Evolutionary conservation across 176 grass and related monocot genomes (phyloP).

Genomic region (Bothriochloa decipiens): DNA sequence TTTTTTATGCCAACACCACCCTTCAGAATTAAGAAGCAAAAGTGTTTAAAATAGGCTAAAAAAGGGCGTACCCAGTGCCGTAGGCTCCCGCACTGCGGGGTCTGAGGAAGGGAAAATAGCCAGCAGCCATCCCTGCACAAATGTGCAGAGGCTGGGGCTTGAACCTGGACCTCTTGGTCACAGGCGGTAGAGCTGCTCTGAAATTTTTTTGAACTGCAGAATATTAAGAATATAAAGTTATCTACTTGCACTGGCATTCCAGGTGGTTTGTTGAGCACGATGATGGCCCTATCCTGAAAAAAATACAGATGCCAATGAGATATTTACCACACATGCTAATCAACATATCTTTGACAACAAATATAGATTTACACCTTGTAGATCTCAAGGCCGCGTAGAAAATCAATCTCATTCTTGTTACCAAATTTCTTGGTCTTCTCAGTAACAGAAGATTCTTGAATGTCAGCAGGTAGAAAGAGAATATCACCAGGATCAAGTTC

Average conservation of each 20-base stretch:
- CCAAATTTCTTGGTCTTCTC: constrained; percentile 56
- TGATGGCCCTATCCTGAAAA: constrained; percentile 73
- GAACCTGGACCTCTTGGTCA: too few species aligned
- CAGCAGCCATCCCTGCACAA: too few species aligned
- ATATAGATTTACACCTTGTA: constrained; percentile 67
- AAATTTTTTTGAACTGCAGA: constrained; percentile 2
- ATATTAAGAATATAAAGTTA: constrained; percentile 37
- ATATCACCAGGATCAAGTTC: constrained; percentile 72
- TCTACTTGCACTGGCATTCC: constrained; percentile 87
- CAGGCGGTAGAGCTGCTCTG: too few species aligned
- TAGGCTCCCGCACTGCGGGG: too few species aligned
- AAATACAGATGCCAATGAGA: constrained; percentile 30
- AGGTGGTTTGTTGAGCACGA: constrained; percentile 87
- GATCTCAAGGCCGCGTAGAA: constrained; percentile 74
- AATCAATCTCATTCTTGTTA: constrained; percentile 65
- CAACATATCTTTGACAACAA: constrained; percentile 11
- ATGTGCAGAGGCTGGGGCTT: too few species aligned
- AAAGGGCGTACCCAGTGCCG: too few species aligned
- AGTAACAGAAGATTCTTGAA: constrained; percentile 52
- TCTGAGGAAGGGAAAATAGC: too few species aligned
- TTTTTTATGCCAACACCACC: constrained; percentile 86
- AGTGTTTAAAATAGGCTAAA: constrained; percentile 17
- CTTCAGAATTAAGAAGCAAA: constrained; percentile 53
- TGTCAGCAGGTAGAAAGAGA: constrained; percentile 71
- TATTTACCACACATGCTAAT: constrained; percentile 37